phyloP scores from a whole-genome alignment of 768 basidiomycete species.

The Collybiopsis confluens region DNA sequence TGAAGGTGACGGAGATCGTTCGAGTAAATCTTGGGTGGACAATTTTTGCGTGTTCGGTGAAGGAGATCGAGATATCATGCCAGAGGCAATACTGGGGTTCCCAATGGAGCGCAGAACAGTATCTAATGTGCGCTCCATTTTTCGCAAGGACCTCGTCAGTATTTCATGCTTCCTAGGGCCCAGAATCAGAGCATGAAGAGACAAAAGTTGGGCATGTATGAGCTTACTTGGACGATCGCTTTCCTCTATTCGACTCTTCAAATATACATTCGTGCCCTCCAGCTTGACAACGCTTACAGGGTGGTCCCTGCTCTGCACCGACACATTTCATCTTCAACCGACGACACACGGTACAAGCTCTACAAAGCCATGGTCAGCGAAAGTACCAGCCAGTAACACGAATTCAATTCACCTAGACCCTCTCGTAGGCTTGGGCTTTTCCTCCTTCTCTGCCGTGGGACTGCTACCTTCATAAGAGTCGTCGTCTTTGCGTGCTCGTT shows the following conservation, averaged over 20 bases:
- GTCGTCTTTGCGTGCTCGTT: slow-evolving; percentile 62
- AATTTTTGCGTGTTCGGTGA: slow-evolving; percentile 58
- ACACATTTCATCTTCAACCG: slow-evolving; percentile 94
- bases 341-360: slow-evolving; percentile 89
- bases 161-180: slow-evolving; percentile 73
- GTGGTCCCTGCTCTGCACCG: slow-evolving; percentile 84
- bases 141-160: slow-evolving; percentile 73
- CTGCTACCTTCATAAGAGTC: slow-evolving; percentile 45
- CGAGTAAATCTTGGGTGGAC: slow-evolving; percentile 55
- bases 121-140: slow-evolving; percentile 92
- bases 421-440: slow-evolving; percentile 80
- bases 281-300: slow-evolving; percentile 80
- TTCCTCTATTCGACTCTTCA: slow-evolving; percentile 94
- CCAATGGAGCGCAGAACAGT: slow-evolving; percentile 86
- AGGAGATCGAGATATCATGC: slow-evolving; percentile 78
- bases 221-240: slow-evolving; percentile 75
- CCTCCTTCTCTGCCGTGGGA: slow-evolving; percentile 56
- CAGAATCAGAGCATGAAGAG: slow-evolving; percentile 18
- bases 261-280: slow-evolving; percentile 92
- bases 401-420: slow-evolving; percentile 64
- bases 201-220: background rate
- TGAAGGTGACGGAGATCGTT: slow-evolving; percentile 45
- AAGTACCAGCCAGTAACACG: no score
- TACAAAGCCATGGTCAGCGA: no score
- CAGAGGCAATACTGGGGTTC: slow-evolving; percentile 73